Percentiles rank a stretch among this genome's conserved stretches.
These are phyloP conservation scores for Aegilops umbellulata DNA, from an alignment of 176 grass and related monocot genomes.

Conservation along the genomic window DNA sequence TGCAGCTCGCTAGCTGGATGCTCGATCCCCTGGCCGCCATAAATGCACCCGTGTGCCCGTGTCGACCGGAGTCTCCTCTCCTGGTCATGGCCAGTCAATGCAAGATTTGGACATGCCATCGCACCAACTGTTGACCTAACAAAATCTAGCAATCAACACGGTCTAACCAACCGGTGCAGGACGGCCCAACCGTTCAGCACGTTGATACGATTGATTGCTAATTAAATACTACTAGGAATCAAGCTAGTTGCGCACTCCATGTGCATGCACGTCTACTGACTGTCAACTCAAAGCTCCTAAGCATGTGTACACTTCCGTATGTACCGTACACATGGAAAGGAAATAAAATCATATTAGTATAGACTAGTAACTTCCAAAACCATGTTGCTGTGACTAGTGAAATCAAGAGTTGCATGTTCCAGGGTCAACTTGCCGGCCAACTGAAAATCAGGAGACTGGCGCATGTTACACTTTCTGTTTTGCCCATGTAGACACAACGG, in stretches of 20 bases:
- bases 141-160: neutral
- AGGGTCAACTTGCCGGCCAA: neutral
- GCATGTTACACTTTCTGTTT: neutral
- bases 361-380: neutral
- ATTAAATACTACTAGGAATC: neutral
- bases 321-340: neutral
- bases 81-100: neutral
- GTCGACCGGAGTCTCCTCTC: neutral
- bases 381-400: neutral
- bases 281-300: neutral
- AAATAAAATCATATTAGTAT: neutral
- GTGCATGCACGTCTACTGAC: neutral
- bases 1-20: neutral
- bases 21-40: neutral
- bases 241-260: neutral
- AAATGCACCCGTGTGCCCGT: neutral
- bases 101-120: too few species aligned
- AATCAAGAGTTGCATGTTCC: neutral
- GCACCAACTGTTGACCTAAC: neutral
- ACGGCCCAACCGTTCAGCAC: neutral
- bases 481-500: neutral
- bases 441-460: neutral
- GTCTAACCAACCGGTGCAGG: neutral
- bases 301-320: too few species aligned
- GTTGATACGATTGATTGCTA: neutral